Evolutionary conservation across 1,284 basidiomycete species (phyloP).

Genomic region (Termitomyces sp.): DNA sequence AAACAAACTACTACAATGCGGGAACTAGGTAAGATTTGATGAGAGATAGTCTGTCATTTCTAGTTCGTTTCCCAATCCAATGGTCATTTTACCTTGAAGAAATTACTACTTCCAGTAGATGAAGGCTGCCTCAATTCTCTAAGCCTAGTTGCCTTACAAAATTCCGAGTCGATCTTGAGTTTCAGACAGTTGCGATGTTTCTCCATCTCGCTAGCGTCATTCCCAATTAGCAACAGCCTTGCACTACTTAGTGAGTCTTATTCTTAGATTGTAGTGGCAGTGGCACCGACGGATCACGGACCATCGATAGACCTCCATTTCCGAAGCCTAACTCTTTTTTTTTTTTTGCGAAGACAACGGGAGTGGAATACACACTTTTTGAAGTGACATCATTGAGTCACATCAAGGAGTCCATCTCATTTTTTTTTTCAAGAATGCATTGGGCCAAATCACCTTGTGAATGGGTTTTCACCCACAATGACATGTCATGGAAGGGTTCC

Average conservation of each 20-base stretch:
- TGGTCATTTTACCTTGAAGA: not conserved
- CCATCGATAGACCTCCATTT: not conserved
- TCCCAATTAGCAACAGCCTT: not conserved
- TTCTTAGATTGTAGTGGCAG: not conserved
- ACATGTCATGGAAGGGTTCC: not conserved
- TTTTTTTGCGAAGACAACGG: constrained; percentile 7
- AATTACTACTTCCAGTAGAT: not conserved
- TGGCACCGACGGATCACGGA: constrained; percentile 8
- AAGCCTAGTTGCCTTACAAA: too few relatives aligned
- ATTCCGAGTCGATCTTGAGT: not conserved
- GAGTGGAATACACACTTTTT: not conserved
- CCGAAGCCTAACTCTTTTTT: not conserved
- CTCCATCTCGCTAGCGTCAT: not conserved
- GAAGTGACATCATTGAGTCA: not conserved
- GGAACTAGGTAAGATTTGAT: not conserved
- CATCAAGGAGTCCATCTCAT: too few relatives aligned
- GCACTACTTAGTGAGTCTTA: not conserved
- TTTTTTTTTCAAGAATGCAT: not conserved
- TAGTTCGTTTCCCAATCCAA: not conserved
- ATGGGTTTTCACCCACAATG: not conserved
- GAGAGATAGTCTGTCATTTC: not conserved
- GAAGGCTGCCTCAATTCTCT: not conserved
- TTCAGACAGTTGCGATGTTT: not conserved
- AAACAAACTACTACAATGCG: not conserved
- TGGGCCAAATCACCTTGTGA: not conserved